Evolutionary conservation across 2,329 filamentous ascomycete genomes (phyloP).

Genomic region (Rutstroemia sp.): DNA sequence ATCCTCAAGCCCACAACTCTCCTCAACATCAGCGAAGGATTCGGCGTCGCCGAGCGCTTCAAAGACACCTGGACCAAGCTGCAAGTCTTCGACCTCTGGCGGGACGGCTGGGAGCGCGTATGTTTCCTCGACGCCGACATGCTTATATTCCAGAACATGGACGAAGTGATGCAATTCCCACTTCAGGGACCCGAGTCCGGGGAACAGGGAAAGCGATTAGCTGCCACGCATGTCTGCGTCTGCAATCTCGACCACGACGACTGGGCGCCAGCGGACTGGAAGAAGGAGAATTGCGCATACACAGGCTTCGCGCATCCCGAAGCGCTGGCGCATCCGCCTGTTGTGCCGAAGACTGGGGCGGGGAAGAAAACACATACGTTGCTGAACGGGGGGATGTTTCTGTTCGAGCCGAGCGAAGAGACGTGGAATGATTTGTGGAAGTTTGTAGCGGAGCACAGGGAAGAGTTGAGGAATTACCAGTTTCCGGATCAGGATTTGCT

Average conservation of each 20-base stretch:
- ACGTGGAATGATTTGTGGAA: conserved; percentile 31
- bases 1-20: background rate
- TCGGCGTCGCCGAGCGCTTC: conserved; percentile 63
- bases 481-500: conserved; percentile 53
- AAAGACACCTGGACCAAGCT: conserved; percentile 86
- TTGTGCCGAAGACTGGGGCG: background rate
- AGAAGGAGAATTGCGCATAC: conserved; percentile 47
- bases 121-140: conserved; percentile 83
- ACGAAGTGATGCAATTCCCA: conserved; percentile 72
- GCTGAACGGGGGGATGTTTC: conserved; percentile 44
- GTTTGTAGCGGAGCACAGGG: conserved; percentile 5
- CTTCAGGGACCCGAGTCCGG: conserved; percentile 35
- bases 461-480: conserved; percentile 30
- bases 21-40: background rate
- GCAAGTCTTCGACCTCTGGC: conserved; percentile 59
- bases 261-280: conserved; percentile 69
- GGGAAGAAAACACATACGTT: conserved; percentile 31
- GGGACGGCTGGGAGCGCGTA: conserved; percentile 61
- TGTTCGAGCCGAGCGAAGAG: conserved; percentile 41
- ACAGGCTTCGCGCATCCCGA: conserved; percentile 23
- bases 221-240: conserved; percentile 72
- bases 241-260: conserved; percentile 70
- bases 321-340: background rate
- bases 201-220: conserved; percentile 36
- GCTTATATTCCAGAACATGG: conserved; percentile 75